phyloP scores from a whole-genome alignment of 768 basidiomycete species.

The Kwoniella europaea region DNA sequence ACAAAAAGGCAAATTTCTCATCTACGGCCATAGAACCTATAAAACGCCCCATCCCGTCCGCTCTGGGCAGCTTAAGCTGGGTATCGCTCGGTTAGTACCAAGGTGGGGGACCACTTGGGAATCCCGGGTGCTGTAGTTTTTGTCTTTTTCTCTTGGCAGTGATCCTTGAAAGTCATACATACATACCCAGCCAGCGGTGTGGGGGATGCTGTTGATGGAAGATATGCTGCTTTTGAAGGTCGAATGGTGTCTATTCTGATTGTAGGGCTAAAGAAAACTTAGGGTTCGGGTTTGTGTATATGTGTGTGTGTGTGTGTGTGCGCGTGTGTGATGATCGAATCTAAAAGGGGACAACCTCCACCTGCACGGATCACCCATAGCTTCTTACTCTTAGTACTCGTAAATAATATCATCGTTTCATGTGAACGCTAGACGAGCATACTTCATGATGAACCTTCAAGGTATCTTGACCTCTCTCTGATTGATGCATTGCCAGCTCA shows the following conservation, averaged over 20 bases:
- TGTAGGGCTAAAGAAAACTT: not conserved
- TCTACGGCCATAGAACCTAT: conserved; percentile 20
- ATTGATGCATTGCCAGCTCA: not conserved
- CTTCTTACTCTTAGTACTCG: not conserved
- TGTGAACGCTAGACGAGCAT: no score
- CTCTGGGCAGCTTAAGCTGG: conserved; percentile 11
- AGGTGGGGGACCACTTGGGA: conserved; percentile 26
- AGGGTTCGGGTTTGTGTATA: no score
- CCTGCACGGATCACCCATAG: not conserved
- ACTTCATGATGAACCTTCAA: no score
- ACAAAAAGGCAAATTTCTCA: no score
- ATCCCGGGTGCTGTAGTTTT: conserved; percentile 27
- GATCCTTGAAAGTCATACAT: not conserved
- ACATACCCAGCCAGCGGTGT: not conserved
- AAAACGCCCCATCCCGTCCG: conserved; percentile 16
- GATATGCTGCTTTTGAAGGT: not conserved
- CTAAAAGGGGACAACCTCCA: not conserved
- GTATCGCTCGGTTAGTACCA: conserved; percentile 26
- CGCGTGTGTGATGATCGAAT: no score
- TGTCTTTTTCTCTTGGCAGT: not conserved
- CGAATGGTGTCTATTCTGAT: not conserved
- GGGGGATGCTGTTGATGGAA: not conserved
- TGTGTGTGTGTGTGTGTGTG: no score
- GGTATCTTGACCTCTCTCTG: no score
- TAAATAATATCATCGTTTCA: no score